Conservation (phyloP, 352 stramenopile genomes). For the Phytophthora syringae region DNA sequence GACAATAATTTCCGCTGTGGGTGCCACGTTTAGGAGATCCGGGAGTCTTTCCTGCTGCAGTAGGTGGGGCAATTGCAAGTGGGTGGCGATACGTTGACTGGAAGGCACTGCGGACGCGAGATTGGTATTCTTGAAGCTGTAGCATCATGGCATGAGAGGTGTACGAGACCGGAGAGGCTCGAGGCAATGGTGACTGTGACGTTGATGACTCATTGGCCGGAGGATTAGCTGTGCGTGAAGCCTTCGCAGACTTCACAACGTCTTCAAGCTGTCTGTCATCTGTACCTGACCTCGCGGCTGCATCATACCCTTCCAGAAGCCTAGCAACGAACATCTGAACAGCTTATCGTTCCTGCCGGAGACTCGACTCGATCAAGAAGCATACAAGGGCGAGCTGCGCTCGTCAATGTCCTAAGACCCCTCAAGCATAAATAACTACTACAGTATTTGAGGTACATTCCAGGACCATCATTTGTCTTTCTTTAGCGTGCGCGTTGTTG, state of each 20-base stretch:
- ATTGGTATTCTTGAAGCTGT: constrained; percentile 63
- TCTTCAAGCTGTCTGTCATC: background rate
- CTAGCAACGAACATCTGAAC: constrained; percentile 27
- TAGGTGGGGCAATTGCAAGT: constrained; percentile 15
- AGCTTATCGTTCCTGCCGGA: background rate
- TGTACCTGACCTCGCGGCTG: background rate
- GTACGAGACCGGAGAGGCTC: constrained; percentile 33
- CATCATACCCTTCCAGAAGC: constrained; percentile 29
- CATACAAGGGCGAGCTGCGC: background rate
- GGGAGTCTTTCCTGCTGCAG: constrained; percentile 2
- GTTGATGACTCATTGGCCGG: background rate
- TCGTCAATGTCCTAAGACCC: constrained; percentile 1
- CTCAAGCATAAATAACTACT: constrained; percentile 13
- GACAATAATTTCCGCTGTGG: constrained; percentile 42
- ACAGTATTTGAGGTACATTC: no score
- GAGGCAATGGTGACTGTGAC: constrained; percentile 17
- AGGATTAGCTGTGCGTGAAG: background rate
- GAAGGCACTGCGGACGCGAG: constrained; percentile 50
- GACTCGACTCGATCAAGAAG: background rate
- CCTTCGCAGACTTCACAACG: background rate
- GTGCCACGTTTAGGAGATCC: constrained; percentile 20
- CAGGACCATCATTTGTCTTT: constrained; percentile 22
- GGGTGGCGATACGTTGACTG: constrained; percentile 59
- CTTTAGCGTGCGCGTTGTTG: constrained; percentile 20
- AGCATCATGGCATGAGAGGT: constrained; percentile 69